A percentile compares a stretch with the other conserved stretches of the same genome.
phyloP scores from a whole-genome alignment of 169 alveolate species.

The Plasmodium vivax region DNA sequence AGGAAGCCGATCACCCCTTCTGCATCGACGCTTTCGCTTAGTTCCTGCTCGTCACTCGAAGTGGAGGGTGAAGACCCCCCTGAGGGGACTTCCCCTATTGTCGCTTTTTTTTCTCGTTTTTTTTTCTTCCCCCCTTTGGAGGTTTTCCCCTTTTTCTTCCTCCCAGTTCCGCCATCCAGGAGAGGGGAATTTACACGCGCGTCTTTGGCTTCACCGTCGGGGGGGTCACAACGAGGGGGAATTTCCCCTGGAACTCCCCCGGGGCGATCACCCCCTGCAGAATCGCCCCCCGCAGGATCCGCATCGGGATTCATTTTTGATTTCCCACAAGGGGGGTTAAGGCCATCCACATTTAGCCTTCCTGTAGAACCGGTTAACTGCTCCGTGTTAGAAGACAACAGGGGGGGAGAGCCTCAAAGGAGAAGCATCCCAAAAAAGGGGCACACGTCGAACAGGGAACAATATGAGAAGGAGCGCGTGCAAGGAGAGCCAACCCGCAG shows the following conservation, averaged over 20 bases:
- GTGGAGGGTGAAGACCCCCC: neutral
- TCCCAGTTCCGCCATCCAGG: neutral
- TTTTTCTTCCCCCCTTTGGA: conserved; percentile 6
- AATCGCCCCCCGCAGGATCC: neutral
- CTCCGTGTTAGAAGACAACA: neutral
- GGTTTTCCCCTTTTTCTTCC: neutral
- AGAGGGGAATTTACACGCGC: neutral
- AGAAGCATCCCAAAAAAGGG: neutral
- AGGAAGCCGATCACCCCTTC: conserved; percentile 1
- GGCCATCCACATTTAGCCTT: neutral
- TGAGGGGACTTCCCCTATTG: neutral
- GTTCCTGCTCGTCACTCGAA: neutral
- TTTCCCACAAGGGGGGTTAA: neutral
- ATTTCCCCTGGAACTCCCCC: neutral
- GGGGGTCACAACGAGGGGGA: neutral
- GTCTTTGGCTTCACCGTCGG: neutral
- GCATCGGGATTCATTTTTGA: neutral
- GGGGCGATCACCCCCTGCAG: neutral
- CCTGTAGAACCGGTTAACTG: neutral
- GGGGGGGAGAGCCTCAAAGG: neutral
- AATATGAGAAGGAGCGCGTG: neutral
- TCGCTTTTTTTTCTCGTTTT: neutral
- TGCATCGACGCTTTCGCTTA: neutral
- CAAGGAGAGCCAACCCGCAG: neutral
- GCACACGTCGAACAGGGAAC: neutral